Percentiles rank a stretch among this genome's conserved stretches.
These are phyloP conservation scores for Vinca minor DNA, from an alignment of 257 asterid species.

Conservation along the genomic window DNA sequence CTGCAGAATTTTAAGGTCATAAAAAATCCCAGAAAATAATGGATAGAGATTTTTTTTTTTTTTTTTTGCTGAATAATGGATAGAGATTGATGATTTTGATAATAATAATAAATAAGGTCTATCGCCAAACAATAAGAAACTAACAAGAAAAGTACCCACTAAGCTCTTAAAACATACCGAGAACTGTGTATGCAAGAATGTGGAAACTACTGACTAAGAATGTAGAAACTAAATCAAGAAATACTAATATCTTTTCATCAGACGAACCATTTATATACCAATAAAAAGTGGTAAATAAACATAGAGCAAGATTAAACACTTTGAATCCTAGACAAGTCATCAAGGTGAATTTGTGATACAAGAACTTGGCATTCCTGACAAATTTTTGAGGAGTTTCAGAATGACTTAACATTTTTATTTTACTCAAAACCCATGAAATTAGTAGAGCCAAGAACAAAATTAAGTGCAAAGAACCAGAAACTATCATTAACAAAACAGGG, in stretches of 20 bases:
- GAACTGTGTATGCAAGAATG: constrained; percentile 35
- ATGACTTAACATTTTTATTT: constrained; percentile 11
- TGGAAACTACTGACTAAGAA: constrained; percentile 51
- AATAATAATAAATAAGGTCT: constrained; percentile 48
- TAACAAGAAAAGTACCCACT: constrained; percentile 59
- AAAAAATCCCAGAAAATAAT: too few species aligned
- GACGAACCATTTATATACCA: constrained; percentile 64
- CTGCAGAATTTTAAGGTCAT: too few species aligned
- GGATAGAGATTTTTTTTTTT: too few species aligned
- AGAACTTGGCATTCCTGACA: constrained; percentile 13
- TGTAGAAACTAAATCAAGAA: constrained; percentile 47
- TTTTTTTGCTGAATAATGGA: too few species aligned
- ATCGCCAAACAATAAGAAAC: constrained; percentile 53
- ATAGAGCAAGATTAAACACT: constrained; percentile 36
- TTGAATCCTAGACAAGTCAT: constrained; percentile 40
- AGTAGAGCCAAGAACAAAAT: constrained; percentile 27
- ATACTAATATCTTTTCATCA: constrained; percentile 53
- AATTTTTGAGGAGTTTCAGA: constrained; percentile 21
- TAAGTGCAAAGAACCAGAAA: constrained; percentile 47
- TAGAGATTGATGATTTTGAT: constrained; percentile 26
- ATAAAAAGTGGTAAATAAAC: constrained; percentile 42
- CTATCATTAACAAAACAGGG: constrained; percentile 42
- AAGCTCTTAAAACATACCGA: constrained; percentile 41
- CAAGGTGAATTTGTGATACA: too few species aligned
- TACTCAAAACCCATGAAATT: constrained; percentile 33